Percentiles rank a stretch among this genome's conserved stretches.
Conservation (phyloP, 2,329 filamentous ascomycete species). For the Fusarium circinatum region DNA sequence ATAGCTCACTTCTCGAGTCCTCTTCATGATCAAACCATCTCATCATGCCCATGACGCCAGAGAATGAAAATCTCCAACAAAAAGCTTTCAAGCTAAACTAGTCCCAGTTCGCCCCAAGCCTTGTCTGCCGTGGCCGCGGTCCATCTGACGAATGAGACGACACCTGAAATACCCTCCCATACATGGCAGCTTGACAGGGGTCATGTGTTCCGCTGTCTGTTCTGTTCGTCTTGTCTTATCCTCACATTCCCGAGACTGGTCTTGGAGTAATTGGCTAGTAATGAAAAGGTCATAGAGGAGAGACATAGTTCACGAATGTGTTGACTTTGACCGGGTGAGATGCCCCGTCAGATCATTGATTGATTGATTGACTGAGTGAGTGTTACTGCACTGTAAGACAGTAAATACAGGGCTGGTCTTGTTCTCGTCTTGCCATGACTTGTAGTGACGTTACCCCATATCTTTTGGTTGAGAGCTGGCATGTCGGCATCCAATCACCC, state of each 20-base stretch:
- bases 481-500: constrained; percentile 26
- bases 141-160: constrained; percentile 24
- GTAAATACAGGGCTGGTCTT: constrained; percentile 1
- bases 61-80: constrained; percentile 34
- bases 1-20: not conserved
- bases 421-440: constrained; percentile 23
- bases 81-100: constrained; percentile 35
- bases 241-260: constrained; percentile 32
- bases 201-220: constrained; percentile 22
- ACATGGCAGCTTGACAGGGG: constrained; percentile 21
- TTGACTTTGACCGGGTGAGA: not conserved
- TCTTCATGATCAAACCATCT: constrained; percentile 11
- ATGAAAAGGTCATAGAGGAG: not conserved
- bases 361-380: not conserved
- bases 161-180: constrained; percentile 7
- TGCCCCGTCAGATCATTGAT: not conserved
- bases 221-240: constrained; percentile 8
- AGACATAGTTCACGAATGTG: not conserved
- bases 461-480: constrained; percentile 24
- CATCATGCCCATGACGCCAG: constrained; percentile 23
- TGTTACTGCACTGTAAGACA: not conserved
- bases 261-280: not conserved
- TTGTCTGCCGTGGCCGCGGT: constrained; percentile 29
- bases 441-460: constrained; percentile 37
- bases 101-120: constrained; percentile 28